Percentiles rank a stretch among this genome's conserved stretches.
Conservation (phyloP, 768 basidiomycete genomes). For the Leccinum imitatum region DNA sequence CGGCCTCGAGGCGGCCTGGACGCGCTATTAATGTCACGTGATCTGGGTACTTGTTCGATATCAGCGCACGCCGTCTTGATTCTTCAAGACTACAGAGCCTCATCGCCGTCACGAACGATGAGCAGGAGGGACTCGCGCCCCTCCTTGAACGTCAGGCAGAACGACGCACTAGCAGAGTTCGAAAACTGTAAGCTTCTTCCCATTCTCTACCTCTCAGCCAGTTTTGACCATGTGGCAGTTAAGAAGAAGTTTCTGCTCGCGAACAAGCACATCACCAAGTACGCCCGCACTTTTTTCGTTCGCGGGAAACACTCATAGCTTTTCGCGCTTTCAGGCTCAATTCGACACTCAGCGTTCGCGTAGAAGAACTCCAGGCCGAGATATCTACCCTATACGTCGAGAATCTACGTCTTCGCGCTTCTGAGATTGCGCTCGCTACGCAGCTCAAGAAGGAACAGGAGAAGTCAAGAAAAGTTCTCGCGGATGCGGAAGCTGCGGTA, state of each 20-base stretch:
- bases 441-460: constrained; percentile 82
- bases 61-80: constrained; percentile 28
- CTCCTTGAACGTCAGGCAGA: constrained; percentile 65
- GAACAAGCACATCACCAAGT: constrained; percentile 93
- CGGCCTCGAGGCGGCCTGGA: constrained; percentile 30
- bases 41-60: constrained; percentile 32
- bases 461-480: constrained; percentile 68
- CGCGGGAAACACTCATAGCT: constrained; percentile 9
- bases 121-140: constrained; percentile 35
- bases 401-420: constrained; percentile 78
- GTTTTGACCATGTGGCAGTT: constrained; percentile 49
- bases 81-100: not conserved
- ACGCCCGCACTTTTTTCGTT: constrained; percentile 22
- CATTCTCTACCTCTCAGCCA: not conserved
- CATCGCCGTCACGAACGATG: constrained; percentile 29
- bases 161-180: constrained; percentile 79
- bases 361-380: constrained; percentile 82
- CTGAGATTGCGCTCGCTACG: constrained; percentile 71
- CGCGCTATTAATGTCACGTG: constrained; percentile 31
- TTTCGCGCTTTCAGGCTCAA: constrained; percentile 56
- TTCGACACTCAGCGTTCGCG: constrained; percentile 78
- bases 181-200: constrained; percentile 65
- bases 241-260: constrained; percentile 91
- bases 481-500: constrained; percentile 76
- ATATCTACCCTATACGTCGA: constrained; percentile 81